A percentile compares a stretch with the other conserved stretches of the same genome.
Conservation (phyloP, 306 rosid species). For the Sindora glabra region DNA sequence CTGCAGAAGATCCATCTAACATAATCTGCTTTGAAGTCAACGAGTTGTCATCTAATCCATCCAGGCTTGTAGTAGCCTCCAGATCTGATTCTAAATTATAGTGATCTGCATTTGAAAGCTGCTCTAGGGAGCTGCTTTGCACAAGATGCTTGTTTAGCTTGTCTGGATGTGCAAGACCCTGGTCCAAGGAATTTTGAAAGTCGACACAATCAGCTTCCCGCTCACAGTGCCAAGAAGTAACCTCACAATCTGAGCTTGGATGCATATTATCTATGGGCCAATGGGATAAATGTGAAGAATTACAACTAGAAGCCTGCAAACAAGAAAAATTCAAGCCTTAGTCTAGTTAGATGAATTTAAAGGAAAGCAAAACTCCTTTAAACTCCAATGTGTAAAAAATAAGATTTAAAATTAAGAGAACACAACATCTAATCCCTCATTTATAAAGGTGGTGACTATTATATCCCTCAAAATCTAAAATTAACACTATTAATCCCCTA, state of each 20-base stretch:
- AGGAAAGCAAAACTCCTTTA: background rate
- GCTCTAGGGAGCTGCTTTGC: slow-evolving; percentile 25
- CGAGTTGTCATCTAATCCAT: slow-evolving; percentile 28
- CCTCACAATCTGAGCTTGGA: slow-evolving; percentile 19
- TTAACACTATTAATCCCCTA: too few species aligned
- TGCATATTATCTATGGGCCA: slow-evolving; percentile 35
- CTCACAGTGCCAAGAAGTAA: slow-evolving; percentile 19
- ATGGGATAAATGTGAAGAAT: slow-evolving; percentile 18
- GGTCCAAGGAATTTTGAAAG: slow-evolving; percentile 23
- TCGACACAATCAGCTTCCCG: slow-evolving; percentile 29
- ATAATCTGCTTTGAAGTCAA: slow-evolving; percentile 30
- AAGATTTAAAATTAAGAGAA: too few species aligned
- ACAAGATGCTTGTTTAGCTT: slow-evolving; percentile 17
- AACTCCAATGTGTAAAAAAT: too few species aligned
- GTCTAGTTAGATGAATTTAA: slow-evolving; percentile 5
- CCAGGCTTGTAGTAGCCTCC: slow-evolving; percentile 29
- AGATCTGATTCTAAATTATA: slow-evolving; percentile 19
- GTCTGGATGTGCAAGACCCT: slow-evolving; percentile 14
- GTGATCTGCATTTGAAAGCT: slow-evolving; percentile 18
- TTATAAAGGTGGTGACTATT: too few species aligned
- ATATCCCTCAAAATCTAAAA: too few species aligned
- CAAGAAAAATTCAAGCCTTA: slow-evolving; percentile 13
- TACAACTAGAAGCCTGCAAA: slow-evolving; percentile 36
- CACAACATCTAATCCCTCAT: too few species aligned
- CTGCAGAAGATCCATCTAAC: slow-evolving; percentile 34